Base-by-base conservation (phyloP, 139 green algal genomes). In the Chlamydomonas asymmetrica region DNA sequence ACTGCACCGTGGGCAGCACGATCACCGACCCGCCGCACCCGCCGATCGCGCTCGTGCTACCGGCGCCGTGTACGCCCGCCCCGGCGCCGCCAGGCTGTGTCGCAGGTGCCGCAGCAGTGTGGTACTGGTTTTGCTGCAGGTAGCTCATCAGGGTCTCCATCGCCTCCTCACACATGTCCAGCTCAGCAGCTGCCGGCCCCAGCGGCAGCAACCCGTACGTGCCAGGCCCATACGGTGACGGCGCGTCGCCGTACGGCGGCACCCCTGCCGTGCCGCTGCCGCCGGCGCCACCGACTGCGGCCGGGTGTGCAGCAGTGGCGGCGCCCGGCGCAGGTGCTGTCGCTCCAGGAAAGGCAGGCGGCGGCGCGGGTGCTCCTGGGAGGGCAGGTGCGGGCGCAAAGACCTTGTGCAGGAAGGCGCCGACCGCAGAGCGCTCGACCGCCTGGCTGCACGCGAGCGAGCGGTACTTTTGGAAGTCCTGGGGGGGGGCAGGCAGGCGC, bases 71-170 rank as follows among this genome's bases (percentile, higher is more conserved):
- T 20, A 27, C 52, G 8, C 13, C 35, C 0, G 67, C 67, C 10
- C 4, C 66, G 1, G 38, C 38, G 9, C 22, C 61, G 1, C 4
- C 63, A 1, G 29, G 41, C 16, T 60, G 65, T 34, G 5, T 31
- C 2, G 52, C 52, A 8, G 52, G 2, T 35, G 5, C 37, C 20
- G 52, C 50, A 3, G 35, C 37, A 7, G 16, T 34, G 23, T 48
- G 23, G 25, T 5, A 35, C 2, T 48, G 27, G 16, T 54, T 37
- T 37, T 65, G 56, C 81, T 95, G 88, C 52, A 97, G 80, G 82
- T 92, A 95, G 23, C 75, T 84, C 37, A 96, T 80, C 62, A 94
- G 63, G 22, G 86, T 90, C 73, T 96, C 89, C 84, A 95, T 87
- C 23, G 81, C 79, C 67, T 95, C 91, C 78, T 92, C 84, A 13